A percentile compares a stretch with the other conserved stretches of the same genome.
Evolutionary conservation across 2,329 filamentous ascomycete species (phyloP).

Genomic region (Fusarium sarcochroum): DNA sequence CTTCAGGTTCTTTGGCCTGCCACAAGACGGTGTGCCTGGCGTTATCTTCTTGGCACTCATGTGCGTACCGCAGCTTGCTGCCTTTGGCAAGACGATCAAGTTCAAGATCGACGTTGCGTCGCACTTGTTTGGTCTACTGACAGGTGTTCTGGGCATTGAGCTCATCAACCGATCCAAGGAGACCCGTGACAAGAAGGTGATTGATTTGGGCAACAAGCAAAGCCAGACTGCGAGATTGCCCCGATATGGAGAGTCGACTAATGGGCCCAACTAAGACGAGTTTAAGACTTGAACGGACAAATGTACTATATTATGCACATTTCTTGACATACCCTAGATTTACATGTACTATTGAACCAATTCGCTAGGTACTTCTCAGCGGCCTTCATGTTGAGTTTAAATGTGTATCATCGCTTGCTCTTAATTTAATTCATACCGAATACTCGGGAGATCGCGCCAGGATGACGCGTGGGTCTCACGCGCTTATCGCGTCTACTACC

Average conservation of each 20-base stretch:
- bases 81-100: slow-evolving; percentile 59
- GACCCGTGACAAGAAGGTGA: slow-evolving; percentile 35
- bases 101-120: slow-evolving; percentile 65
- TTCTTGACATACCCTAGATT: slow-evolving; percentile 39
- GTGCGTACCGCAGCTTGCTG: slow-evolving; percentile 65
- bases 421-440: neutral
- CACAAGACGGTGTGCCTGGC: slow-evolving; percentile 69
- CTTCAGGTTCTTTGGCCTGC: slow-evolving; percentile 70
- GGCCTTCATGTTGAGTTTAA: neutral
- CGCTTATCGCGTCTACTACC: slow-evolving; percentile 40
- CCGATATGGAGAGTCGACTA: slow-evolving; percentile 4
- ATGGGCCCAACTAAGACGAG: slow-evolving; percentile 12
- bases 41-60: slow-evolving; percentile 67
- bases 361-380: slow-evolving; percentile 25
- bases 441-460: slow-evolving; percentile 9
- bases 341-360: slow-evolving; percentile 37
- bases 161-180: slow-evolving; percentile 46
- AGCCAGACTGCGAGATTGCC: neutral
- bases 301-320: slow-evolving; percentile 39
- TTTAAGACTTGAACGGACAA: slow-evolving; percentile 5
- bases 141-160: slow-evolving; percentile 61
- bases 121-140: slow-evolving; percentile 66
- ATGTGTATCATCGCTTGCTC: neutral
- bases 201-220: slow-evolving; percentile 21
- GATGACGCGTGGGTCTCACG: slow-evolving; percentile 16